Evolutionary conservation across 768 basidiomycete genomes (phyloP), one percentile per base, ranked within the genome.

Genomic region (Lepiota venenata): DNA sequence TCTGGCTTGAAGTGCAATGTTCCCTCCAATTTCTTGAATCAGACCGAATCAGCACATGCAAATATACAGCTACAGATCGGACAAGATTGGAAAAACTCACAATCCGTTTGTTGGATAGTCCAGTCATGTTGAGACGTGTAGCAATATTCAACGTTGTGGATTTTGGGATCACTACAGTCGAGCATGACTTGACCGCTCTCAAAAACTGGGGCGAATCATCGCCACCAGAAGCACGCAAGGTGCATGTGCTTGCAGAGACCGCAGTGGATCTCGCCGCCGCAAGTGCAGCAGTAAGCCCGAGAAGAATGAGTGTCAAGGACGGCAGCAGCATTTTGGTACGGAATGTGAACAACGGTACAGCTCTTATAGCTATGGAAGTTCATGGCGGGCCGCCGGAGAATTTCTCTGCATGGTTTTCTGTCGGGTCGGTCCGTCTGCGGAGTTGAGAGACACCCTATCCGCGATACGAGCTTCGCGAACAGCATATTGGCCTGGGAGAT

Each of bases 91-190:
- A 22, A 27, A n/a, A 25, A 58, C 74, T 25, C 50, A 81, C 80
- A 54, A 84, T 76, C 41, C 76, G 76, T 61, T 71, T 81, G 64
- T 83, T 68, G 1, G 60, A 50, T 2, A 80, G 63, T 0, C 76
- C 76, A 0, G 81, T 84, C 76, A 79, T 83, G 58, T 83, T 75
- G 62, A 84, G 55, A 25, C 74, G 69, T 4, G 78, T 77, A 15
- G 65, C 70, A 51, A 84, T 80, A 27, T 74, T 79, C 46, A 84
- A 67, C 5, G 79, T 82, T 6, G 76, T 77, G 3, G 64, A 62
- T 5, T 66, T 61, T 0, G 81, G 80, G 45, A 84, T 71, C 2
- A 65, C 60, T 3, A 80, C 73, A 0, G 71, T 77, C 47, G 60
- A 59, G 58, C 74, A 80, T 20, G 67, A 62, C 50, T 67, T 64